A percentile compares a stretch with the other conserved stretches of the same genome.
Evolutionary conservation across 495 filamentous ascomycete species (phyloP).

Genomic region (Podospora appendiculata): DNA sequence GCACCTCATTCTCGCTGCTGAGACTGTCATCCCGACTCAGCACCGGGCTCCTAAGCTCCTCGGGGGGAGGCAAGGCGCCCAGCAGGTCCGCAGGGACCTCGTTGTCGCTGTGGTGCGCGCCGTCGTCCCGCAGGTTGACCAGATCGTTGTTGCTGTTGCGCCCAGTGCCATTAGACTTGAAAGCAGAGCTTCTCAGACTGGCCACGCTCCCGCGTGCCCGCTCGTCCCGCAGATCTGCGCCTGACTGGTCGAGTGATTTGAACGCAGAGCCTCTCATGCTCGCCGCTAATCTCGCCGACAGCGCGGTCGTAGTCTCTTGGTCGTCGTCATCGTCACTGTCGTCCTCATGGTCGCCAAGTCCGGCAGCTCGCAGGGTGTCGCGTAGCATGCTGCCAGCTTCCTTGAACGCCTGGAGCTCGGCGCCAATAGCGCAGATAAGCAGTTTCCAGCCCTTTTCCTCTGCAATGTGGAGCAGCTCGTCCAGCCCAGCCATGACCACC

Average conservation of each 20-base stretch:
- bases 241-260: background rate
- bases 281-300: constrained; percentile 8
- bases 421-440: constrained; percentile 78
- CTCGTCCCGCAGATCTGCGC: background rate
- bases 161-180: background rate
- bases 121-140: constrained; percentile 34
- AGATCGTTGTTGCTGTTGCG: constrained; percentile 21
- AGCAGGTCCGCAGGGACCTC: constrained; percentile 15
- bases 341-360: constrained; percentile 12
- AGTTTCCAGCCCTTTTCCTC: constrained; percentile 74
- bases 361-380: constrained; percentile 33
- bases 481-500: constrained; percentile 48
- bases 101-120: constrained; percentile 18
- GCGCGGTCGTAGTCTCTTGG: constrained; percentile 6
- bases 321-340: constrained; percentile 7
- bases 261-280: background rate
- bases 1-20: constrained; percentile 30
- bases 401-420: constrained; percentile 76
- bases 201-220: no score
- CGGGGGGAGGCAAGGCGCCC: background rate
- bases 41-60: background rate
- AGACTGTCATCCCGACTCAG: constrained; percentile 13
- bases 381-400: constrained; percentile 61
- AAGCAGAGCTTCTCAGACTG: background rate
- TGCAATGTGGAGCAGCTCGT: constrained; percentile 50